phyloP scores from a whole-genome alignment of 768 basidiomycete genomes.

The button mushroom (Agaricus bisporus) region DNA sequence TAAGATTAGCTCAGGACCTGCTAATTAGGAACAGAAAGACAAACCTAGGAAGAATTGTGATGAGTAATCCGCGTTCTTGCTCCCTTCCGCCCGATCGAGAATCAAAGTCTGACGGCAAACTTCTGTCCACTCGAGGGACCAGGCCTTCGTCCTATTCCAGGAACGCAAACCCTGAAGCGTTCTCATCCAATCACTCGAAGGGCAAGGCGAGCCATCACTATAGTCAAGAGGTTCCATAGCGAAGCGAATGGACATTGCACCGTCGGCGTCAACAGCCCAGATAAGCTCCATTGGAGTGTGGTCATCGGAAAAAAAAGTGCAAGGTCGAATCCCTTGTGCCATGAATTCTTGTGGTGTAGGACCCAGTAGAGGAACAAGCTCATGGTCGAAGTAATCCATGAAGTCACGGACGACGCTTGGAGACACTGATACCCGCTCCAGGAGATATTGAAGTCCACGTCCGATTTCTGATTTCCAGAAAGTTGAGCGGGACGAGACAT shows the following conservation, averaged over 20 bases:
- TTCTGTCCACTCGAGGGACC: slow-evolving; percentile 14
- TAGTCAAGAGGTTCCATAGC: slow-evolving; percentile 13
- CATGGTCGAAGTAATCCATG: slow-evolving; percentile 4
- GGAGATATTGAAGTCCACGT: slow-evolving; percentile 5
- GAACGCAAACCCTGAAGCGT: slow-evolving; percentile 6
- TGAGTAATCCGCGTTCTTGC: slow-evolving; percentile 2
- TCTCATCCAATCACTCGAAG: slow-evolving; percentile 2
- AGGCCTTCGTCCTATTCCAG: slow-evolving; percentile 6
- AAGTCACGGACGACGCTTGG: slow-evolving; percentile 1
- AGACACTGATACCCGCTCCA: slow-evolving; percentile 7
- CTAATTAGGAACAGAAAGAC: not conserved
- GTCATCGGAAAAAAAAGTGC: slow-evolving; percentile 14
- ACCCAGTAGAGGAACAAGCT: slow-evolving; percentile 12
- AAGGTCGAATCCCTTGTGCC: slow-evolving; percentile 3
- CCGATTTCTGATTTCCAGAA: slow-evolving; percentile 9
- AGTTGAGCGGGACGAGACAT: not conserved
- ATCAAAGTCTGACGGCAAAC: slow-evolving; percentile 13
- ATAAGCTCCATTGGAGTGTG: slow-evolving; percentile 15
- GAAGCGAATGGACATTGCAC: slow-evolving; percentile 13
- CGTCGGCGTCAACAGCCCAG: slow-evolving; percentile 14
- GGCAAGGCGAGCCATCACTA: slow-evolving; percentile 9
- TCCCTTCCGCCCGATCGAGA: slow-evolving; percentile 2
- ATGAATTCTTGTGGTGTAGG: slow-evolving; percentile 10
- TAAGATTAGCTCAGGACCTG: not conserved
- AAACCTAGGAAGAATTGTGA: slow-evolving; percentile 15